These are phyloP conservation scores for Datura wrightii DNA, from an alignment of 257 asterid genomes.

Conservation along the genomic window DNA sequence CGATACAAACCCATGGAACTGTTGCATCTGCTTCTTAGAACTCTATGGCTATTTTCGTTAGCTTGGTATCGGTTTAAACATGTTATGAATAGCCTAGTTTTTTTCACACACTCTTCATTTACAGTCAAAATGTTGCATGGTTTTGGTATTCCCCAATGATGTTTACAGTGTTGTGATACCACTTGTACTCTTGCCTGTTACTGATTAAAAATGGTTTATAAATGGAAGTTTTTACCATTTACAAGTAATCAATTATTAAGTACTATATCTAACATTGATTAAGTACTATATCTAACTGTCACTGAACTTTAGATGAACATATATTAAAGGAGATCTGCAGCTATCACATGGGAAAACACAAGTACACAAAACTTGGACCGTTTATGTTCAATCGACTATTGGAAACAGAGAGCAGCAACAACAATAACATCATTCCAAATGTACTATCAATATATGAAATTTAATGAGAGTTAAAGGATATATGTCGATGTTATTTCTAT, in stretches of 20 bases:
- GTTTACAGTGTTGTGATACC: neutral
- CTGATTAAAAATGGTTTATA: neutral
- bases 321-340: neutral
- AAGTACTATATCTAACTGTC: too few species aligned
- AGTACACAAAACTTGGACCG: neutral
- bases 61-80: neutral
- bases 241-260: too few species aligned
- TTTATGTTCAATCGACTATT: neutral
- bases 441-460: too few species aligned
- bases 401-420: too few species aligned
- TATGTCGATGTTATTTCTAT: too few species aligned
- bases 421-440: too few species aligned
- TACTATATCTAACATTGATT: too few species aligned
- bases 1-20: constrained; percentile 75
- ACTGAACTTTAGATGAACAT: neutral
- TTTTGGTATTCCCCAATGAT: neutral
- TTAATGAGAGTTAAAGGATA: too few species aligned
- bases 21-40: constrained; percentile 92
- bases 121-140: neutral
- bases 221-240: neutral
- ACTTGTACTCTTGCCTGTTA: neutral
- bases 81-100: neutral
- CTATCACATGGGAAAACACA: neutral
- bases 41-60: constrained; percentile 89
- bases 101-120: neutral